phyloP scores from a whole-genome alignment of 495 filamentous ascomycete species.

The Penicillium bialowiezense region DNA sequence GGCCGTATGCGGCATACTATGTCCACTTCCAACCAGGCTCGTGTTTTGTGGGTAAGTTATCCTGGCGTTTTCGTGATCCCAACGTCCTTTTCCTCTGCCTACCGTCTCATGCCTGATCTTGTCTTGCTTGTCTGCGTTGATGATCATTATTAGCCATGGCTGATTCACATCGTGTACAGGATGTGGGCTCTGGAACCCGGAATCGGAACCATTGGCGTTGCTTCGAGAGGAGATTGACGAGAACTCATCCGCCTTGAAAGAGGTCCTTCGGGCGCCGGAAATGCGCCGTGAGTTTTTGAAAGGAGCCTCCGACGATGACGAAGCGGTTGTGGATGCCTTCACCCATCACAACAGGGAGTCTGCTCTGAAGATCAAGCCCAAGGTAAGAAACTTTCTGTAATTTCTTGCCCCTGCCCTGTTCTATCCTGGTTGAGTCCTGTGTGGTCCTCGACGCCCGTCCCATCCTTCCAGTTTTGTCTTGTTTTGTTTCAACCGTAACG shows the following conservation, averaged over 20 bases:
- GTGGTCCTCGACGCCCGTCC: neutral
- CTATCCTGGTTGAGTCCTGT: neutral
- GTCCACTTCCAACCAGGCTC: conserved; percentile 59
- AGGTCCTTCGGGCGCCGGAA: conserved; percentile 53
- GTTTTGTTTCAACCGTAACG: neutral
- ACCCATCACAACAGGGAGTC: conserved; percentile 61
- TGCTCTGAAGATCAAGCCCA: conserved; percentile 80
- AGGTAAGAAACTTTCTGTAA: conserved; percentile 51
- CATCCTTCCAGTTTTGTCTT: neutral
- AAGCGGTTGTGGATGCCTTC: conserved; percentile 66
- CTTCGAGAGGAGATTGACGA: conserved; percentile 73
- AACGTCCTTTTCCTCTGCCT: neutral
- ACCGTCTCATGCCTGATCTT: neutral
- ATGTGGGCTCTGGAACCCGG: conserved; percentile 77
- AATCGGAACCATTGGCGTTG: conserved; percentile 54
- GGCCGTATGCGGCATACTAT: conserved; percentile 84
- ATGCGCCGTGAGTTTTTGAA: conserved; percentile 65
- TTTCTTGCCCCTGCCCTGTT: neutral
- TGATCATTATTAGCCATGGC: too few species aligned
- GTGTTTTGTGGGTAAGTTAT: conserved; percentile 59
- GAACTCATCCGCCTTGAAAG: conserved; percentile 62
- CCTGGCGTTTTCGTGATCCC: too few species aligned
- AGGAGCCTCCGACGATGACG: conserved; percentile 50
- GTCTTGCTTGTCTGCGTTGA: neutral
- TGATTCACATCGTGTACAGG: conserved; percentile 43